Evolutionary conservation across 768 basidiomycete genomes (phyloP).

Genomic region (Suillus placidus): DNA sequence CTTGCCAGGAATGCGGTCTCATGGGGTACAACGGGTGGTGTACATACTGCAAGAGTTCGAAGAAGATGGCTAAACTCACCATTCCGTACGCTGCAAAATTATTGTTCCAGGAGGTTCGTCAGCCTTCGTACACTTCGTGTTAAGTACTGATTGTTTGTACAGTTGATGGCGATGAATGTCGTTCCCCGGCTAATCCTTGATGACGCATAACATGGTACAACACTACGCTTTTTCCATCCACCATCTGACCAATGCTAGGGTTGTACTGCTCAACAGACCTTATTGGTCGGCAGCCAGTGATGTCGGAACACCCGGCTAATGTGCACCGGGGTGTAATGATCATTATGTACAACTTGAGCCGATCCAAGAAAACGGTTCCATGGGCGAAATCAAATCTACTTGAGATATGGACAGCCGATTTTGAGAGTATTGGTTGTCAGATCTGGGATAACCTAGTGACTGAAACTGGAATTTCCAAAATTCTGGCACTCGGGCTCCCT

Average conservation of each 20-base stretch:
- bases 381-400: not conserved
- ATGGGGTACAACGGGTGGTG: constrained; percentile 98
- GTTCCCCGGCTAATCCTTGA: constrained; percentile 87
- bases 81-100: constrained; percentile 97
- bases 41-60: constrained; percentile 96
- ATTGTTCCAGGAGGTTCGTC: constrained; percentile 82
- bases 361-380: not conserved
- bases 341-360: not conserved
- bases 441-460: not conserved
- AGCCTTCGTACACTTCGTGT: not conserved
- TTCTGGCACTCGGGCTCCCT: not conserved
- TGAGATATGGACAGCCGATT: not conserved
- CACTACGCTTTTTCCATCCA: not conserved
- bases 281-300: not conserved
- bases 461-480: not conserved
- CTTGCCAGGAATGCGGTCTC: constrained; percentile 91
- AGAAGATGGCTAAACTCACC: constrained; percentile 92
- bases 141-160: constrained; percentile 13
- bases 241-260: not conserved
- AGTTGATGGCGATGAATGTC: constrained; percentile 98
- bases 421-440: not conserved
- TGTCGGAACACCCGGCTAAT: not conserved
- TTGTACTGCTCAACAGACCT: not conserved
- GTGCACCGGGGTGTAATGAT: not conserved
- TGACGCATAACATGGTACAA: constrained; percentile 49